Evolutionary conservation across 306 rosid species (phyloP).

Genomic region (Acacia confusa): DNA sequence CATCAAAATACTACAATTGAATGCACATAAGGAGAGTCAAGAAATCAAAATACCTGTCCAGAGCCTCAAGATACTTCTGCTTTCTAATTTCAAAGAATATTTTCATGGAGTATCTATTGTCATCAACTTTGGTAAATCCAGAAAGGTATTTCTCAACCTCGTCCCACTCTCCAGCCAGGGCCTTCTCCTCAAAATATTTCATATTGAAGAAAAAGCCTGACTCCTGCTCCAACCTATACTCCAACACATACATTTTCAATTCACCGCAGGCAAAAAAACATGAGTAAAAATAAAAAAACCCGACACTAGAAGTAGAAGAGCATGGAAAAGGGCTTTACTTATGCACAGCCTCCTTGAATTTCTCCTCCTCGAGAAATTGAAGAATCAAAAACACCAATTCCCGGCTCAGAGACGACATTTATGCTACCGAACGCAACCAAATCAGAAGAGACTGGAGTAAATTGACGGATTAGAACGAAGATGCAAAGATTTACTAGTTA

Average conservation of each 20-base stretch:
- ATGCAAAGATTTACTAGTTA: background rate
- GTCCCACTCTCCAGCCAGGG: conserved; percentile 74
- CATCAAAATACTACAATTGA: conserved; percentile 5
- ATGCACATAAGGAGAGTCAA: background rate
- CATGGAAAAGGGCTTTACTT: conserved; percentile 40
- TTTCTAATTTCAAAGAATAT: conserved; percentile 73
- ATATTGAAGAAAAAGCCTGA: conserved; percentile 59
- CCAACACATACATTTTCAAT: conserved; percentile 11
- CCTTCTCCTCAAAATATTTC: conserved; percentile 74
- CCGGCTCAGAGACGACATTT: conserved; percentile 66
- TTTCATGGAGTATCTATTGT: conserved; percentile 71
- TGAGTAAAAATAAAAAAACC: background rate
- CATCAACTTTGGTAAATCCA: conserved; percentile 68
- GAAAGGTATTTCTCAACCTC: conserved; percentile 69
- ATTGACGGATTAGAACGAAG: background rate
- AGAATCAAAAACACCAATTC: conserved; percentile 72
- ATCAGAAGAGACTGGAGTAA: background rate
- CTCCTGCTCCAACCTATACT: conserved; percentile 17
- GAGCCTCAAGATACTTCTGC: conserved; percentile 86
- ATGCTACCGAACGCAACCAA: background rate
- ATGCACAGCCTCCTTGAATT: conserved; percentile 60
- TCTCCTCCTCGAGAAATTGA: conserved; percentile 82
- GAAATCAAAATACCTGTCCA: conserved; percentile 57
- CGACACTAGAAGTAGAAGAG: background rate
- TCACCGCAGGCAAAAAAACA: background rate